Evolutionary conservation across 192 early-diverging fungal genomes (phyloP), one percentile per base, ranked within the genome.

Genomic region (Dissophora ornata): DNA sequence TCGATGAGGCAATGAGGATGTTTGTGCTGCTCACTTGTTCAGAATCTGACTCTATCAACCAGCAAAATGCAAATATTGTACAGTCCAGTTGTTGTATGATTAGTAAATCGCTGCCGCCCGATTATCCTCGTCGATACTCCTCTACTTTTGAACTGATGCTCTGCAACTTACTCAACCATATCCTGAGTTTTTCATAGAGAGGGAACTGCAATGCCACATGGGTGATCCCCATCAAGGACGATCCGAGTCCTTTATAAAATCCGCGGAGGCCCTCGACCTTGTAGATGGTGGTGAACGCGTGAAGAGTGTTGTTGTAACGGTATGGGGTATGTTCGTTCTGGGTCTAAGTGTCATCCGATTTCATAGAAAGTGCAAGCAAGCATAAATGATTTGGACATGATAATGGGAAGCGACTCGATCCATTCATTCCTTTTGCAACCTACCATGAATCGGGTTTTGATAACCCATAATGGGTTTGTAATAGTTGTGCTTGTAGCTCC

Each of bases 121-220:
- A n/a, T n/a, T n/a, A n/a, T n/a, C n/a, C n/a, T n/a, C n/a, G n/a
- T n/a, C n/a, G n/a, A n/a, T n/a, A n/a, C n/a, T n/a, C n/a, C n/a
- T n/a, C n/a, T n/a, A n/a, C n/a, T n/a, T n/a, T 41, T 18, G 18
- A 2, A 29, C 16, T n/a, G n/a, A n/a, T n/a, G n/a, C n/a, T n/a
- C n/a, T 46, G 5, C 30, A 24, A 75, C 83, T 79, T 83, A 84
- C 83, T 79, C 7, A 90, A 65, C 80, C 81, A 81, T 33, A 80
- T 30, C 79, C 97, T 97, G 36, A 98, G 77, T 57, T 88, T 84
- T 82, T 99, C 97, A 81, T 99, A 99, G 36, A 99, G 82, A 32
- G 97, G 97, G 67, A 99, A 99, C 80, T 96, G 95, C 28, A 99
- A 85, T 5, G 93, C 93, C 1, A 96, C 95, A 78, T 99, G 97